Percentiles rank a stretch among this genome's conserved stretches.
These are phyloP conservation scores for Ophiocordyceps unilateralis DNA, from an alignment of 2,329 filamentous ascomycete genomes.

Conservation along the genomic window DNA sequence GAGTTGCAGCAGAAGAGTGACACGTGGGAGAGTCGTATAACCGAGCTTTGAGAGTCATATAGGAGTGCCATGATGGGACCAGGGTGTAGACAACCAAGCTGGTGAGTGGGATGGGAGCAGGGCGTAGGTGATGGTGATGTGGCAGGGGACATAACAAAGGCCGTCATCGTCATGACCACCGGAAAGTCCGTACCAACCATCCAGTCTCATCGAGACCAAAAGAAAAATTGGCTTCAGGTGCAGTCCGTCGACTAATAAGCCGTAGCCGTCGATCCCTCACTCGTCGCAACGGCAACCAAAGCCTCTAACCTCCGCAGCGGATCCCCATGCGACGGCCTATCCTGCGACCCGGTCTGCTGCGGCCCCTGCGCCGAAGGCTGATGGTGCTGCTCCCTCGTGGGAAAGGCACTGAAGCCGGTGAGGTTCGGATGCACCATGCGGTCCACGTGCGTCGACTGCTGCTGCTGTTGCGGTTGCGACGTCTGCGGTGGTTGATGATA, in stretches of 20 bases:
- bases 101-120: too few species aligned
- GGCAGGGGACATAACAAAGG: too few species aligned
- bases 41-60: too few species aligned
- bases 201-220: too few species aligned
- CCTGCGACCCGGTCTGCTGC: slow-evolving; percentile 5
- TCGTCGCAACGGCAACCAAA: slow-evolving; percentile 26
- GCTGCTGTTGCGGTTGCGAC: slow-evolving; percentile 8
- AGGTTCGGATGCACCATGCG: slow-evolving; percentile 42
- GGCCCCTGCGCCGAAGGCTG: slow-evolving; percentile 14
- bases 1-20: too few species aligned
- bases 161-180: too few species aligned
- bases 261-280: slow-evolving; percentile 23
- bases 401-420: slow-evolving; percentile 32
- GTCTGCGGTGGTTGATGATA: slow-evolving; percentile 38
- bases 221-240: too few species aligned
- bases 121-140: too few species aligned
- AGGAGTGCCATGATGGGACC: too few species aligned
- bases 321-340: slow-evolving; percentile 5
- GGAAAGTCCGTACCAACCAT: too few species aligned
- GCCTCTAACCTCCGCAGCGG: slow-evolving; percentile 22
- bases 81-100: too few species aligned
- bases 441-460: slow-evolving; percentile 21
- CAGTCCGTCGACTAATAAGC: slow-evolving; percentile 15
- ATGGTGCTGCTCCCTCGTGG: slow-evolving; percentile 14
- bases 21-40: too few species aligned